These are phyloP conservation scores for Trypanosoma avium DNA, from an alignment of 208 protist genomes.

Conservation along the genomic window DNA sequence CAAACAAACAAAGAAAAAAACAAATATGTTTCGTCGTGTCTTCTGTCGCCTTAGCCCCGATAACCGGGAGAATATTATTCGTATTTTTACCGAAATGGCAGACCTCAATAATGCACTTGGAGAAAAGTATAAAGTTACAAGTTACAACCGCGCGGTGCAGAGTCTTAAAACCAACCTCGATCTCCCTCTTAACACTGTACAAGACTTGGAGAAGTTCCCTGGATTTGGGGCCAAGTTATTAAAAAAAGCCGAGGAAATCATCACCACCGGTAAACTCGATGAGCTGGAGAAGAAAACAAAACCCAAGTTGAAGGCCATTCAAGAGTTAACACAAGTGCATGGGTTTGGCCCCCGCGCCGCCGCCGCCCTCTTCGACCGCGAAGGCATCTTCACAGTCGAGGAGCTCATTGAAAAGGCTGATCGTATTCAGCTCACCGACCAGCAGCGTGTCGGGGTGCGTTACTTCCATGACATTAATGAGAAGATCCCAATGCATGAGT, in stretches of 20 bases:
- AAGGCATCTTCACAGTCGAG: conserved; percentile 90
- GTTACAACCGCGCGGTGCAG: conserved; percentile 79
- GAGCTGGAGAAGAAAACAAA: conserved; percentile 90
- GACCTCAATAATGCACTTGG: conserved; percentile 87
- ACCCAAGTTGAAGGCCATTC: conserved; percentile 88
- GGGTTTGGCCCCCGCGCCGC: conserved; percentile 86
- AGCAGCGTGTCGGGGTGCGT: conserved; percentile 83
- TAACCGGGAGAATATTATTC: conserved; percentile 84
- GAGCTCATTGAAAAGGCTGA: conserved; percentile 84
- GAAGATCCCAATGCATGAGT: conserved; percentile 92
- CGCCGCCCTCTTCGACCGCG: conserved; percentile 81
- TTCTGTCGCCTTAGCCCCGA: conserved; percentile 47
- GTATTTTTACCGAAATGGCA: conserved; percentile 89
- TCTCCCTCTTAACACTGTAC: conserved; percentile 66
- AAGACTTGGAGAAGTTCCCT: conserved; percentile 68
- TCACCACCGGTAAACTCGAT: conserved; percentile 84
- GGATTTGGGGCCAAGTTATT: conserved; percentile 81
- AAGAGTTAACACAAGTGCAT: conserved; percentile 87
- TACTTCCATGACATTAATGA: conserved; percentile 93
- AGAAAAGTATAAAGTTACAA: conserved; percentile 87
- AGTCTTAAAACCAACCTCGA: conserved; percentile 87
- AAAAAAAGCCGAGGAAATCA: conserved; percentile 91
- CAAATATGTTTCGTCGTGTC: conserved; percentile 60
- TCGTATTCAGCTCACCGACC: conserved; percentile 70
- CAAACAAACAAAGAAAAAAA: conserved; percentile 1